A percentile compares a stretch with the other conserved stretches of the same genome.
These are phyloP conservation scores for Sextonia rubra DNA, from an alignment of 164 flowering plant species.

Conservation along the genomic window DNA sequence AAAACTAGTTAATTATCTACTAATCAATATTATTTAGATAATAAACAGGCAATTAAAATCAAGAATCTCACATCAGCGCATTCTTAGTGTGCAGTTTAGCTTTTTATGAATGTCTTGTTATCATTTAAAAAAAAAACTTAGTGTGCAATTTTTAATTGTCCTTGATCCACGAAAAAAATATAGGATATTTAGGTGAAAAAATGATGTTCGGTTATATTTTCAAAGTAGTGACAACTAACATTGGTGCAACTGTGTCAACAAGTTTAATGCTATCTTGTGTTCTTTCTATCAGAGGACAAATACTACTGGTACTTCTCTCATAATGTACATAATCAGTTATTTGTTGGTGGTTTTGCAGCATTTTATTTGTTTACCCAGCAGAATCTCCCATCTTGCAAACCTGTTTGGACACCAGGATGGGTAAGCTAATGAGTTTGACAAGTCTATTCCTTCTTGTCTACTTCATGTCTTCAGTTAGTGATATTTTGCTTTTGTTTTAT, in stretches of 20 bases:
- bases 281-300: not conserved
- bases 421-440: slow-evolving; percentile 29
- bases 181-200: too few species aligned
- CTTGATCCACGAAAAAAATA: too few species aligned
- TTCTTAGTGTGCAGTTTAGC: too few species aligned
- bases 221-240: not conserved
- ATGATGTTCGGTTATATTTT: not conserved
- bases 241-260: not conserved
- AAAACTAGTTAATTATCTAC: too few species aligned
- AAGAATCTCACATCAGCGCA: too few species aligned
- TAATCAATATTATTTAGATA: too few species aligned
- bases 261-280: not conserved
- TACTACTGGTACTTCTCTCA: not conserved
- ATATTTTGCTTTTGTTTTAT: slow-evolving; percentile 8
- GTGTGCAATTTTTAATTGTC: too few species aligned
- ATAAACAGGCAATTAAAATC: too few species aligned
- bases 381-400: slow-evolving; percentile 80
- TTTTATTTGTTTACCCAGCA: slow-evolving; percentile 67
- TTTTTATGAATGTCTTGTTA: too few species aligned
- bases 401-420: slow-evolving; percentile 74
- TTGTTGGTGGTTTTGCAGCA: slow-evolving; percentile 39
- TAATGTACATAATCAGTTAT: not conserved
- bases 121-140: too few species aligned
- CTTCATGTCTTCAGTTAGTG: not conserved
- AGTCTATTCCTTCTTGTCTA: not conserved